These are phyloP conservation scores for Pichia insulana DNA, from an alignment of 805 yeast species.

Conservation along the genomic window DNA sequence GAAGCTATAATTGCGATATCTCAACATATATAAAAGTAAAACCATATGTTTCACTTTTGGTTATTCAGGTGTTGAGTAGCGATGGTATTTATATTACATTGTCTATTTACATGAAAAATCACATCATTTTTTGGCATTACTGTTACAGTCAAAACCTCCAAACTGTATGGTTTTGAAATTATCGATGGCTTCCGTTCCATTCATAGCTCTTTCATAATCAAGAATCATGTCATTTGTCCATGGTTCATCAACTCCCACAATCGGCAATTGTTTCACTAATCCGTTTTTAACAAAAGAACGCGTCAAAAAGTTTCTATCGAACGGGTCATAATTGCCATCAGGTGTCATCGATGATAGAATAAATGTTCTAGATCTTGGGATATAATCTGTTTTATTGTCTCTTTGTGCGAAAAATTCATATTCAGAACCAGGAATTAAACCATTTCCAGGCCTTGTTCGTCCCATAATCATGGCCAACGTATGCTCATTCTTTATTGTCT, in stretches of 20 bases:
- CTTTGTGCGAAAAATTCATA: slow-evolving; percentile 14
- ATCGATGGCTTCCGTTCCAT: slow-evolving; percentile 7
- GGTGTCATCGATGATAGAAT: slow-evolving; percentile 20
- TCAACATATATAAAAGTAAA: not conserved
- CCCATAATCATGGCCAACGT: slow-evolving; percentile 21
- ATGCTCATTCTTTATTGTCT: slow-evolving; percentile 20
- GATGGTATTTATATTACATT: no score
- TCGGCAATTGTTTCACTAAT: slow-evolving; percentile 16
- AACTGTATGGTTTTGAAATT: not conserved
- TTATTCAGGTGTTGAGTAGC: no score
- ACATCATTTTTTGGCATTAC: not conserved
- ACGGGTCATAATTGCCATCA: slow-evolving; percentile 6
- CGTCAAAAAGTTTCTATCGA: slow-evolving; percentile 27
- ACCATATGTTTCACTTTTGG: no score
- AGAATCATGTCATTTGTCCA: slow-evolving; percentile 12
- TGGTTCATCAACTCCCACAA: slow-evolving; percentile 18
- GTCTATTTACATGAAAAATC: no score
- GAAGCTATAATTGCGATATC: not conserved
- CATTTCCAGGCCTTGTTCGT: slow-evolving; percentile 19
- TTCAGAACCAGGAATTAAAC: slow-evolving; percentile 14
- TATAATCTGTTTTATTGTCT: not conserved
- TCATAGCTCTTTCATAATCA: slow-evolving; percentile 6
- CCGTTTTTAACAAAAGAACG: slow-evolving; percentile 24
- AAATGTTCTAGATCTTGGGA: slow-evolving; percentile 14
- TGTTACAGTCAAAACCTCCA: not conserved